phyloP scores from a whole-genome alignment of 768 basidiomycete species.

The Russula dissimulans region DNA sequence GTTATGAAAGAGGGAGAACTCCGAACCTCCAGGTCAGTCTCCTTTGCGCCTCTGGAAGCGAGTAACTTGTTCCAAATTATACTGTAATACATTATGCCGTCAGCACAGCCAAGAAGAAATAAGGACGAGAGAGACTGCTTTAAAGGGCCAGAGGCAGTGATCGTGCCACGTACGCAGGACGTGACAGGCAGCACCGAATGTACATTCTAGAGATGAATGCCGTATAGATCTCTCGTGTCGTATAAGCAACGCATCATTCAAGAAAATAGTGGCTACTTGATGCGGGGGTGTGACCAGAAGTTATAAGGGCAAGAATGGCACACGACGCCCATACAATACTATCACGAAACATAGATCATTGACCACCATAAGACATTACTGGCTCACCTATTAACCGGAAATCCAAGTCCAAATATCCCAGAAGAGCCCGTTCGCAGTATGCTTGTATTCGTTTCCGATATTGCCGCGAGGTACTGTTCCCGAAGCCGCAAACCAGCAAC shows the following conservation, averaged over 20 bases:
- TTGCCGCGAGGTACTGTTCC: conserved; percentile 54
- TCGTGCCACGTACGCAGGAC: no score
- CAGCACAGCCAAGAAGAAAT: not conserved
- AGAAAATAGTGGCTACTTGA: no score
- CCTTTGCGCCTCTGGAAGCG: not conserved
- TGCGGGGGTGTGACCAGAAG: not conserved
- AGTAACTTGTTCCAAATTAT: conserved; percentile 19
- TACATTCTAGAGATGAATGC: no score
- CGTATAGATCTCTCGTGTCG: no score
- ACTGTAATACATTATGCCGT: conserved; percentile 4
- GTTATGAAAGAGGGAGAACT: not conserved
- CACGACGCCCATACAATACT: not conserved
- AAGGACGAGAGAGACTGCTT: not conserved
- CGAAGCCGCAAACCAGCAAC: conserved; percentile 43
- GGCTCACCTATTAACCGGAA: conserved; percentile 58
- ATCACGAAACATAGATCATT: not conserved
- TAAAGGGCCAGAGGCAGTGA: no score
- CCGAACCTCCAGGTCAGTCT: not conserved
- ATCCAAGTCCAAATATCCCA: conserved; percentile 70
- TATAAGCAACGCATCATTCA: no score
- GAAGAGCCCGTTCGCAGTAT: conserved; percentile 45
- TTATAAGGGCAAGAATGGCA: not conserved
- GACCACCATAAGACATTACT: no score
- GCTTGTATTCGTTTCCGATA: conserved; percentile 60
- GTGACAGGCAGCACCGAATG: not conserved